Evolutionary conservation across 495 filamentous ascomycete species (phyloP), one percentile per base, ranked within the genome.

Genomic region (Talaromyces borbonicus): DNA sequence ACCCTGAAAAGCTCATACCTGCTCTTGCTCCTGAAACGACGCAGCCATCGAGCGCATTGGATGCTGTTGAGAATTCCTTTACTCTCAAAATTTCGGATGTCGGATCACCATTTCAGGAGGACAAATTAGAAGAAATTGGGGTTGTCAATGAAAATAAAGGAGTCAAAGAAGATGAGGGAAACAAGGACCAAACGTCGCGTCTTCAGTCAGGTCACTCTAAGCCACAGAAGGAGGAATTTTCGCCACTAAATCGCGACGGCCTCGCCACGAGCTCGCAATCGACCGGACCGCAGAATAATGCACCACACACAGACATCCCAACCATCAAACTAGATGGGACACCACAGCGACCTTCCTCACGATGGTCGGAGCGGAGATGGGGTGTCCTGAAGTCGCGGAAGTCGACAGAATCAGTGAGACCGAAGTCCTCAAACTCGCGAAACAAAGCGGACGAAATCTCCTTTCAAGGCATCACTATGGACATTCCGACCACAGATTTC

Each of bases 401-500:
- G 25, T 69, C 68, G 8, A 46, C 40, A 14, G 68, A 72, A 24
- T 56, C 63, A 29, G 65, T 66, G 27, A 54, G 55, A 32, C 53
- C 59, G 41, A 46, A 50, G 16, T 62, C 61, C 16, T 52, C 62
- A 6, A 53, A 55, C 4, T 63, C 66, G 3, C 63, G 64, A 11
- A 61, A 61, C 30, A 60, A 60, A 25, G 56, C 43, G 24, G 60
- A 65, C 22, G 63, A 71, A 32, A 48, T 58, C 5, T 56, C 64
- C 0, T 81, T 81, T 52, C 63, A 67, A 48, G 67, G 71, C 5
- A 72, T 81, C n/a, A 58, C 68, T 23, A 60, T 78, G 35, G 66
- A 73, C 42, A 81, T 81, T 50, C 78, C 79, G 3, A 74, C 65
- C 14, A 65, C 65, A 0, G 61, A 59, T 22, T 63, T 81, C 25